A percentile compares a stretch with the other conserved stretches of the same genome.
These are phyloP conservation scores for Fusarium poae DNA, from an alignment of 2,329 filamentous ascomycete species.

Conservation along the genomic window DNA sequence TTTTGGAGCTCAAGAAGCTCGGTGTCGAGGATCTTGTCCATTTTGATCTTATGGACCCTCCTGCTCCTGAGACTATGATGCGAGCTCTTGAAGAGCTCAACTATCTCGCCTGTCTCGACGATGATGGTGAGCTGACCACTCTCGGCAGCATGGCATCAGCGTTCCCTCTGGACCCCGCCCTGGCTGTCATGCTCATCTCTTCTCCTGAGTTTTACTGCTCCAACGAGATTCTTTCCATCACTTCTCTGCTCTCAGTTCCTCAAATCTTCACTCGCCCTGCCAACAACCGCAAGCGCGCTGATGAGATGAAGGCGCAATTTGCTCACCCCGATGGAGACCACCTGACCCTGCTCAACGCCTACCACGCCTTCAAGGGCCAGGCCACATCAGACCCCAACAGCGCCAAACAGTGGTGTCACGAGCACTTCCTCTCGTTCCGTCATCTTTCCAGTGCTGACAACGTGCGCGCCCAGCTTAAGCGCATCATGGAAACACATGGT, in stretches of 20 bases:
- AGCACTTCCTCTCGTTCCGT: conserved; percentile 92
- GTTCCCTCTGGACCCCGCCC: conserved; percentile 91
- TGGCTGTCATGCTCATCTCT: conserved; percentile 98
- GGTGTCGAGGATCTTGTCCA: conserved; percentile 96
- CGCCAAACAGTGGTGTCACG: conserved; percentile 92
- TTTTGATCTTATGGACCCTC: conserved; percentile 98
- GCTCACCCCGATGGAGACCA: conserved; percentile 95
- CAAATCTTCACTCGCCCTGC: conserved; percentile 93
- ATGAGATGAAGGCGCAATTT: conserved; percentile 97
- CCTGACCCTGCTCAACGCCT: conserved; percentile 95
- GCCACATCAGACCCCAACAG: conserved; percentile 71
- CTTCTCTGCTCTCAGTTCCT: conserved; percentile 91
- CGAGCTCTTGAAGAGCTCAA: conserved; percentile 96
- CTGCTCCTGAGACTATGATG: conserved; percentile 98
- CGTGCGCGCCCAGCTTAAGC: conserved; percentile 89
- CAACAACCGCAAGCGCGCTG: conserved; percentile 86
- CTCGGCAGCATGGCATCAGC: conserved; percentile 91
- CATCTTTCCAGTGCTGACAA: conserved; percentile 94
- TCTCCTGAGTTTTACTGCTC: conserved; percentile 99
- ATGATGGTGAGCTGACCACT: conserved; percentile 91
- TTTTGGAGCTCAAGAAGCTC: conserved; percentile 96
- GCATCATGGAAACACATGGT: conserved; percentile 95
- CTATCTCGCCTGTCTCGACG: conserved; percentile 94
- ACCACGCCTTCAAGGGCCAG: conserved; percentile 93
- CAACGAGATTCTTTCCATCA: conserved; percentile 97